Evolutionary conservation across 352 stramenopile species (phyloP).

Genomic region (Pythium scleroteichum): DNA sequence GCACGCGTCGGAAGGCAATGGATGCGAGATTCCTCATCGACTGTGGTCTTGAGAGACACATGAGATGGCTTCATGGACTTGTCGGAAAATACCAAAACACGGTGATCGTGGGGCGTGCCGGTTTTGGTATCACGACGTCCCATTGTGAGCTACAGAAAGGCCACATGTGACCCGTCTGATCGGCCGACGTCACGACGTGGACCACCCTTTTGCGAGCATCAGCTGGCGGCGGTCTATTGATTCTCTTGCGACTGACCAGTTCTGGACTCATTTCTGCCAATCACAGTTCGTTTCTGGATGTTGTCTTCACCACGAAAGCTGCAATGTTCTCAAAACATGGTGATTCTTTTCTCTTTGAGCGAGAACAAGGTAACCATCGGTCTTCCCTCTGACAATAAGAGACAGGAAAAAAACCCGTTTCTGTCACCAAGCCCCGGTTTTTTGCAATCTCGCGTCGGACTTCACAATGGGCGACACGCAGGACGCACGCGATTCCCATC

Average conservation of each 20-base stretch:
- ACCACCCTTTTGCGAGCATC: slow-evolving; percentile 3
- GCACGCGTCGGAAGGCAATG: too few relatives aligned
- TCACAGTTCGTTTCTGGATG: neutral
- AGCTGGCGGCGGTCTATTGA: neutral
- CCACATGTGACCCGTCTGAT: slow-evolving; percentile 5
- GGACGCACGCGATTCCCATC: neutral
- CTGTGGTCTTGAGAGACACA: too few relatives aligned
- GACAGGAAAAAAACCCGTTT: too few relatives aligned
- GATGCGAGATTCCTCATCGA: too few relatives aligned
- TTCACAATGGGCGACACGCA: too few relatives aligned
- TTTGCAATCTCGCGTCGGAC: too few relatives aligned
- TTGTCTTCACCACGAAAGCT: neutral
- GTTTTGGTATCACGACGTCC: too few relatives aligned
- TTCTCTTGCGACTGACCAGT: slow-evolving; percentile 5
- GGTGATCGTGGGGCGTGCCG: neutral
- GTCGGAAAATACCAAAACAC: slow-evolving; percentile 4
- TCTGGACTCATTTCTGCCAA: slow-evolving; percentile 7
- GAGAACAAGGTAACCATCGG: too few relatives aligned
- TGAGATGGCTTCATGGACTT: slow-evolving; percentile 4
- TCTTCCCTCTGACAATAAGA: too few relatives aligned
- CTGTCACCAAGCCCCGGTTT: too few relatives aligned
- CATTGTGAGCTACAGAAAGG: neutral
- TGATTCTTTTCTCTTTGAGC: neutral
- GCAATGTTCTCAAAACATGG: slow-evolving; percentile 9
- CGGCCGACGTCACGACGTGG: neutral